Base-by-base conservation (phyloP, 179 eudicot genomes). In the Sideroxylon spinosum region DNA sequence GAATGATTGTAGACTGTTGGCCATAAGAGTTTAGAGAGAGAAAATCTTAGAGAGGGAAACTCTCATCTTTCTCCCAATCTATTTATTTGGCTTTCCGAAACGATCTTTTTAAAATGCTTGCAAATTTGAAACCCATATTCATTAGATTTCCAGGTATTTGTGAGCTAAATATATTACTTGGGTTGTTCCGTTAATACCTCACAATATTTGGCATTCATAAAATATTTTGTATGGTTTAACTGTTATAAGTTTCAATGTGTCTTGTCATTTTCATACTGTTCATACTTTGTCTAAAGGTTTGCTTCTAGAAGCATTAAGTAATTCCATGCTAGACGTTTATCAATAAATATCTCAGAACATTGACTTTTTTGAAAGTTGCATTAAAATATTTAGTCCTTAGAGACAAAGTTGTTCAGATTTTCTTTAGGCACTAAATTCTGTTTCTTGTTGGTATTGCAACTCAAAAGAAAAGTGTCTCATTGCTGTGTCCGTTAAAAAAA, bases 141-240 rank as follows among this genome's bases (percentile, higher is more conserved):
- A 64, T 95, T 72, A 92, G 99, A 89, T 95, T 95, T 84, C 99
- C 99, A 82, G 99, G 99, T 93, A 86, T 73, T 64, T n/a, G 44
- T 37, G 44, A 37, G 2, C 28, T 23, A 1, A 13, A 16, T 16
- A 7, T 52, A 6, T 13, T 50, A 46, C 22, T 12, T 62, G 26
- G 44, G 32, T 44, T 71, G 29, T 78, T 62, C 50, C 29, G 12
- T 49, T 48, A 62, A 10, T 13, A 29, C 9, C 17, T 44, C 0
- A 0, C 9, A 66, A 73, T n/a, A n/a, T 32, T 17, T 73, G 17
- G 17, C 29, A 6, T 56, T 72, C 50, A 17, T 56, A 25, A 29
- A 29, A 6, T 57, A 20, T 7, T 10, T 74, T 59, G 14, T n/a
- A 14, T 37, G 37, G 29, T 12, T 37, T 74, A 74, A 32, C 26